These are phyloP conservation scores for Adansonia gregorii DNA, from an alignment of 441 rosid species.

Conservation along the genomic window DNA sequence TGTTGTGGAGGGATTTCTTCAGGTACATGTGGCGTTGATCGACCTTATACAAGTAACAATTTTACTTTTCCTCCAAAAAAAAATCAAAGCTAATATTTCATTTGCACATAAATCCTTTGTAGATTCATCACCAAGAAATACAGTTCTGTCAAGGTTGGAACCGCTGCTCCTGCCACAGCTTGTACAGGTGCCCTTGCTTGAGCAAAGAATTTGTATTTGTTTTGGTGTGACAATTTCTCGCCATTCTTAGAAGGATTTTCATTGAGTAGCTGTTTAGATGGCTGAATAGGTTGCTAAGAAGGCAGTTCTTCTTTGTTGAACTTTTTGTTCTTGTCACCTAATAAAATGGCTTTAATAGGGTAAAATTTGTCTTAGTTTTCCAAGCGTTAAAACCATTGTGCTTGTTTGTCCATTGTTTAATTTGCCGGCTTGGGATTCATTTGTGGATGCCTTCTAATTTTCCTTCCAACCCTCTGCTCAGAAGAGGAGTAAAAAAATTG, in stretches of 20 bases:
- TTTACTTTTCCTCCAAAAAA: background rate
- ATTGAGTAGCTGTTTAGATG: no score
- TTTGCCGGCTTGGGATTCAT: background rate
- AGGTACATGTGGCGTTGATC: constrained; percentile 51
- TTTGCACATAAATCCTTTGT: constrained; percentile 19
- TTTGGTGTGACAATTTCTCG: constrained; percentile 1
- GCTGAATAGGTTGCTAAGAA: constrained; percentile 12
- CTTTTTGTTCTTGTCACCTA: constrained; percentile 19
- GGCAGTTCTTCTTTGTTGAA: background rate
- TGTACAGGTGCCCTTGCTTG: constrained; percentile 69
- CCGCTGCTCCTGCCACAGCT: constrained; percentile 70
- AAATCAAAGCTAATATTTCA: background rate
- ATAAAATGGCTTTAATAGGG: constrained; percentile 28
- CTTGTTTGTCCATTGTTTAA: background rate
- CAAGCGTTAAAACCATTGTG: background rate
- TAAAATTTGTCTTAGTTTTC: background rate
- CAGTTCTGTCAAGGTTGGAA: constrained; percentile 62
- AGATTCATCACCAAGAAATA: constrained; percentile 92
- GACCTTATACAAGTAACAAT: background rate
- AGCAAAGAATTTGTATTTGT: constrained; percentile 26
- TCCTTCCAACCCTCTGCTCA: background rate
- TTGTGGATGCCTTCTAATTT: background rate
- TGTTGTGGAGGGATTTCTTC: constrained; percentile 99
- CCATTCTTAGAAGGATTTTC: background rate
- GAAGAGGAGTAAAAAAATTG: background rate